Conservation (phyloP, 1,139 yeast genomes). For the Saccharomyces hybrid region DNA sequence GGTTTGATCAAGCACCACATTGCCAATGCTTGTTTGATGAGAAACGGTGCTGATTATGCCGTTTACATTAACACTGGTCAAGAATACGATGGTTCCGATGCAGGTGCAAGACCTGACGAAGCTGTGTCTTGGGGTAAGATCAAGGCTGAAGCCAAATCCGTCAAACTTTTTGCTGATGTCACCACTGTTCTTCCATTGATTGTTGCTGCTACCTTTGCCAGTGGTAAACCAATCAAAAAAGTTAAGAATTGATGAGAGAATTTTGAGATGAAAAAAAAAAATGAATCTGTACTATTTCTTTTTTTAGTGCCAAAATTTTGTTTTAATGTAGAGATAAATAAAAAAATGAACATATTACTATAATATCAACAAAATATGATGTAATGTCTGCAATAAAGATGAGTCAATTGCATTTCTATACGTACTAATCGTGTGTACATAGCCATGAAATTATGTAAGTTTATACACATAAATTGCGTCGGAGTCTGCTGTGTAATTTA, state of each 20-base stretch:
- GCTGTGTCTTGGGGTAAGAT: slow-evolving; percentile 99
- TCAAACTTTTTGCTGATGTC: slow-evolving; percentile 94
- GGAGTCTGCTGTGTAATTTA: not conserved
- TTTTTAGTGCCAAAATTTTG: not conserved
- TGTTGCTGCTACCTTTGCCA: slow-evolving; percentile 95
- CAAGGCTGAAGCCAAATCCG: slow-evolving; percentile 84
- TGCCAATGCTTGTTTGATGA: slow-evolving; percentile 95
- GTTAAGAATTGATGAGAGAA: not conserved
- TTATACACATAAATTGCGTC: not conserved
- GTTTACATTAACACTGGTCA: slow-evolving; percentile 97
- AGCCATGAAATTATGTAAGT: not conserved
- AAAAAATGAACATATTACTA: not conserved
- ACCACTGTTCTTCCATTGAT: slow-evolving; percentile 90
- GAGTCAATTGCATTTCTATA: not conserved
- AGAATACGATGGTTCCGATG: slow-evolving; percentile 97
- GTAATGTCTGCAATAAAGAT: not conserved
- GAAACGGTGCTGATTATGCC: slow-evolving; percentile 98
- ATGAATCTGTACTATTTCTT: not conserved
- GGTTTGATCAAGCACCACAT: slow-evolving; percentile 95
- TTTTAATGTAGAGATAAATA: not conserved
- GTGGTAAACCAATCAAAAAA: slow-evolving; percentile 30
- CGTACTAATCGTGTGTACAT: not conserved
- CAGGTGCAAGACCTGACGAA: slow-evolving; percentile 99
- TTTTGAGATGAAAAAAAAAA: not conserved
- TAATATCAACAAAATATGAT: not conserved